Conservation (phyloP, 768 basidiomycete genomes). For the Mycena galopus region DNA sequence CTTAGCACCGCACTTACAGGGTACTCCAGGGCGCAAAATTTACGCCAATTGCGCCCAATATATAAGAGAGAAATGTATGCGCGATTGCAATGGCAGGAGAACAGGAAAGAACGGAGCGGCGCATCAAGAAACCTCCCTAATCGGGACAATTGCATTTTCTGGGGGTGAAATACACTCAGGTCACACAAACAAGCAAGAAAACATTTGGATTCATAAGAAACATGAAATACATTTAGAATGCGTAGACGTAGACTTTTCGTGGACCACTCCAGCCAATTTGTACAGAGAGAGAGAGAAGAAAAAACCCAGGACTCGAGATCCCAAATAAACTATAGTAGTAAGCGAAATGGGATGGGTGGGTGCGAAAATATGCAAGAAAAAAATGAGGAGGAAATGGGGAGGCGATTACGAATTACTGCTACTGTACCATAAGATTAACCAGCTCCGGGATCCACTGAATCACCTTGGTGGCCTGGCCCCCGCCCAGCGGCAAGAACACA, state of each 20-base stretch:
- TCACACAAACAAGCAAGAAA: too few species aligned
- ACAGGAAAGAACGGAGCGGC: background rate
- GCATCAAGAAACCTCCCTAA: background rate
- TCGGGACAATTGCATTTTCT: too few species aligned
- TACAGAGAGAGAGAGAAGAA: background rate
- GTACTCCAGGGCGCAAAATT: background rate
- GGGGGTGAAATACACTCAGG: too few species aligned
- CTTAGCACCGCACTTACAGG: background rate
- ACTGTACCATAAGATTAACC: constrained; percentile 64
- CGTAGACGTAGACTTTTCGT: background rate
- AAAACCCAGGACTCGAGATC: too few species aligned
- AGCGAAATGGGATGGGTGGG: background rate
- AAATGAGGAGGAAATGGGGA: background rate
- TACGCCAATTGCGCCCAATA: background rate
- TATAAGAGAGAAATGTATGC: background rate
- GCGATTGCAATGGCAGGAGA: background rate
- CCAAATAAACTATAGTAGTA: background rate
- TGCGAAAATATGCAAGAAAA: constrained; percentile 10
- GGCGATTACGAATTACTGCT: constrained; percentile 13
- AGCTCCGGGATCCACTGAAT: constrained; percentile 82
- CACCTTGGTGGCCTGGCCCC: constrained; percentile 71
- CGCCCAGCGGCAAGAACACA: constrained; percentile 72
- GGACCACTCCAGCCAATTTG: background rate
- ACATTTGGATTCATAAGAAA: background rate
- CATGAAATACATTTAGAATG: background rate